A percentile compares a stretch with the other conserved stretches of the same genome.
phyloP scores from a whole-genome alignment of 2,329 filamentous ascomycete species.

The Stagonosporopsis rhizophila region DNA sequence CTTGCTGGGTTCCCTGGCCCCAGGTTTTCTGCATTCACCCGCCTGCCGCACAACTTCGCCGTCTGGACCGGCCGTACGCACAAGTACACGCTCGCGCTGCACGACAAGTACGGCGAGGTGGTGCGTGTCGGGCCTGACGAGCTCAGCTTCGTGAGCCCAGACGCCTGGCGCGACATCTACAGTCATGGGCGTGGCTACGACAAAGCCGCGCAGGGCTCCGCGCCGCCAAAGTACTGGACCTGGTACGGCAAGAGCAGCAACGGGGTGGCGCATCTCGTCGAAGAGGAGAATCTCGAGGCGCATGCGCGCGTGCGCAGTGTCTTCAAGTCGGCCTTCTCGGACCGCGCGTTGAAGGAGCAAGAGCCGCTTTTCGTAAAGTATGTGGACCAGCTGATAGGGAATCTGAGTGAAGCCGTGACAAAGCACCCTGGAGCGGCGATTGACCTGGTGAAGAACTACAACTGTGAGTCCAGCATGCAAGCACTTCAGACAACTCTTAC shows the following conservation, averaged over 20 bases:
- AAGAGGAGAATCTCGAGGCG: slow-evolving; percentile 35
- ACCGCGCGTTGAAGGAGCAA: slow-evolving; percentile 52
- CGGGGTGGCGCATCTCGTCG: slow-evolving; percentile 18
- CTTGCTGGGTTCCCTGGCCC: slow-evolving; percentile 55
- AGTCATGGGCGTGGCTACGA: slow-evolving; percentile 31
- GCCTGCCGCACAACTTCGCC: slow-evolving; percentile 41
- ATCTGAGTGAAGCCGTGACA: slow-evolving; percentile 41
- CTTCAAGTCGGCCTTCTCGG: slow-evolving; percentile 53
- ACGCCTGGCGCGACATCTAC: slow-evolving; percentile 37
- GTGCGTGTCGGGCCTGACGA: slow-evolving; percentile 53
- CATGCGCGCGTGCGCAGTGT: slow-evolving; percentile 51
- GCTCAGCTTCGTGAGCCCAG: slow-evolving; percentile 48
- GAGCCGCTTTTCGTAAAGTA: slow-evolving; percentile 52
- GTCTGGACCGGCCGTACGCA: slow-evolving; percentile 10
- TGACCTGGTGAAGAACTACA: slow-evolving; percentile 44
- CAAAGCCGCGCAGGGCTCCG: slow-evolving; percentile 18
- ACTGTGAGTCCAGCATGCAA: slow-evolving; percentile 24
- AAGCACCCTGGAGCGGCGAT: slow-evolving; percentile 40
- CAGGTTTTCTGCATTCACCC: slow-evolving; percentile 43
- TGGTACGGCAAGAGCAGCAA: slow-evolving; percentile 18
- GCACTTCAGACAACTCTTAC: too few relatives aligned
- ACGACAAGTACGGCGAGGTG: slow-evolving; percentile 51
- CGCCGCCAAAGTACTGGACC: slow-evolving; percentile 33
- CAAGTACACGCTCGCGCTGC: slow-evolving; percentile 35
- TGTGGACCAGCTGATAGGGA: slow-evolving; percentile 50